Evolutionary conservation across 345 rosid species (phyloP).

Genomic region (Dovyalis caffra): DNA sequence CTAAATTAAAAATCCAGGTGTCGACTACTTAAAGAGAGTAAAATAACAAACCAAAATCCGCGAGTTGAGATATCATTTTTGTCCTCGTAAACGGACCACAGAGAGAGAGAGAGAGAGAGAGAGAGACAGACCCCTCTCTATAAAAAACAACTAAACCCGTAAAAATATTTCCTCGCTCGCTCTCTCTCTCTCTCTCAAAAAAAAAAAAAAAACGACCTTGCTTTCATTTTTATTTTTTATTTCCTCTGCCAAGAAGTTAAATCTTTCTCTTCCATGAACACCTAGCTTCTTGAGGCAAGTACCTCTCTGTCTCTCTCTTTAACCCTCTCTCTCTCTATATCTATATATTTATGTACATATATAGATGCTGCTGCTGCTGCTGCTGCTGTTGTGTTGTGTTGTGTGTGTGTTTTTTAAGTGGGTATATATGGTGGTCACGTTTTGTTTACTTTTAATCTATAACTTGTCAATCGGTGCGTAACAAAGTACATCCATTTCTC

Average conservation of each 20-base stretch:
- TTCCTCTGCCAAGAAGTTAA: background rate
- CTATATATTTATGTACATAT: background rate
- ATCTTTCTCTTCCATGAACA: slow-evolving; percentile 30
- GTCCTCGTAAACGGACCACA: slow-evolving; percentile 9
- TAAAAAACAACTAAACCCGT: no score
- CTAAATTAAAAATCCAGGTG: background rate
- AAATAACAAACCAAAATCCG: background rate
- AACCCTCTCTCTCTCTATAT: background rate
- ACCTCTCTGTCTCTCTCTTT: background rate
- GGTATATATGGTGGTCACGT: slow-evolving; percentile 27
- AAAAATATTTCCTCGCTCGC: background rate
- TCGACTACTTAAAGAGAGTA: background rate
- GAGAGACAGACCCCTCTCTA: no score
- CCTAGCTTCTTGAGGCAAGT: slow-evolving; percentile 31
- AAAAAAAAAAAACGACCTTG: background rate
- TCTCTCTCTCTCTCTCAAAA: no score
- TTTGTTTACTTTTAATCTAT: slow-evolving; percentile 30
- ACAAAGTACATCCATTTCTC: slow-evolving; percentile 30
- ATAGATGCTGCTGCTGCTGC: background rate
- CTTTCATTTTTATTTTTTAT: background rate
- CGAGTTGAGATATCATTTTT: slow-evolving; percentile 14
- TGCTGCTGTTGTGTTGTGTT: background rate
- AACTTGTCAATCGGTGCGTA: slow-evolving; percentile 33
- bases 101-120: background rate
- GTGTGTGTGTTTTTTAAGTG: slow-evolving; percentile 1